Base-by-base conservation (phyloP, 768 basidiomycete species). In the Gloeopeniophorella convolvens region DNA sequence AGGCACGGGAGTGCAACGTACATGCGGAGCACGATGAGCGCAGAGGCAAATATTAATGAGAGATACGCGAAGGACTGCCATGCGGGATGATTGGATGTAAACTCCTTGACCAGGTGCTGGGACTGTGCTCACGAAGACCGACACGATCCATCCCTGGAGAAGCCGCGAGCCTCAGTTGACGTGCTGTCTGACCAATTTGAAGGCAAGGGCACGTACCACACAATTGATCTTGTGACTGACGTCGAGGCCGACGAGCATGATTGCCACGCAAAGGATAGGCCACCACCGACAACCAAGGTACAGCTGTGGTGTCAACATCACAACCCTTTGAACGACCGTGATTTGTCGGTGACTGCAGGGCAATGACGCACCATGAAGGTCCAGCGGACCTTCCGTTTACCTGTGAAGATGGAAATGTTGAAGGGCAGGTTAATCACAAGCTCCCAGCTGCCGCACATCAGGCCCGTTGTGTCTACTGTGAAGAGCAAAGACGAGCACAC, bases 231-330 rank as follows among this genome's bases (percentile, higher is more conserved):
- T n/a, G n/a, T 21, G 3, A 5, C 12, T 10, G n/a, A n/a, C 2
- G 23, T 55, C 33, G 27, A 35, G 35, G 12, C 39, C 39, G 5
- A 55, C 2, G 11, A 46, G 41, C 21, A 45, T 36, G 5, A 7
- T 12, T 6, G 24, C 24, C 6, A 51, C 30, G 26, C 31, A n/a
- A 5, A 51, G 15, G 9, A 55, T 37, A 3, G 54, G 36, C 9
- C 32, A 45, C 31, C 10, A 41, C 24, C 54, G 54, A 36, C 54
- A 55, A 20, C 54, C 54, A 27, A 51, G 20, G 28, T 55, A 55
- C 13, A 55, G 44, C 54, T 55, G 3, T 4, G n/a, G n/a, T n/a
- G n/a, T n/a, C n/a, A n/a, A n/a, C n/a, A n/a, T n/a, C 3, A n/a
- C 33, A 8, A 20, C 2, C 13, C 7, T 12, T 24, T 10, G 36